Conservation (phyloP, 23 red algal species). For the Rhodosorus marinus region DNA sequence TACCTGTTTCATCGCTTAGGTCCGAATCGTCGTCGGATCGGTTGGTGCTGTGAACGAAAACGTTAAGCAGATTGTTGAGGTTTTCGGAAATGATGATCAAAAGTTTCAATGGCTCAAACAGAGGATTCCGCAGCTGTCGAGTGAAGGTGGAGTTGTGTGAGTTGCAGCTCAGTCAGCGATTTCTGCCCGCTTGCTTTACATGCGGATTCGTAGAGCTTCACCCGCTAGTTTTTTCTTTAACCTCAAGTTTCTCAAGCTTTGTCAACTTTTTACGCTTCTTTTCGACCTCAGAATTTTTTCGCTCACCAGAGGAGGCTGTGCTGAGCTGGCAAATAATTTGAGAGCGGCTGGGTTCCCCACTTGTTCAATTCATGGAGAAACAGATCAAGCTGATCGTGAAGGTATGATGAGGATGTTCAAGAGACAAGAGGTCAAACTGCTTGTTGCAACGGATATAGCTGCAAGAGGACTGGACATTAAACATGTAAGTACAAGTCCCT, state of each 20-base stretch:
- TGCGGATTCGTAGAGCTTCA: too few relatives aligned
- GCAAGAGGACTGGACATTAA: constrained; percentile 64
- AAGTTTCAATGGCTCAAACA: too few relatives aligned
- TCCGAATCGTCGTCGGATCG: too few relatives aligned
- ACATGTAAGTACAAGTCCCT: constrained; percentile 8
- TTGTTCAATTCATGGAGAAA: constrained; percentile 65
- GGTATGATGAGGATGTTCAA: constrained; percentile 48
- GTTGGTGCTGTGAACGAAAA: constrained; percentile 21
- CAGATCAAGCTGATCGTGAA: constrained; percentile 37
- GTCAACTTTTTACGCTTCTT: neutral
- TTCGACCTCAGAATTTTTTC: constrained; percentile 23
- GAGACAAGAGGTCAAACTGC: constrained; percentile 20
- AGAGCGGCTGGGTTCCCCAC: constrained; percentile 15
- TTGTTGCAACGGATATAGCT: constrained; percentile 52
- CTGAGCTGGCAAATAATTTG: constrained; percentile 42
- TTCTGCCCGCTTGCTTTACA: constrained; percentile 2
- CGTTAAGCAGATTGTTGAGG: constrained; percentile 22
- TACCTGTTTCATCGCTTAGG: constrained; percentile 88
- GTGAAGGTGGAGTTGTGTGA: too few relatives aligned
- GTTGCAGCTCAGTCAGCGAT: constrained; percentile 5
- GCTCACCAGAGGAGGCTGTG: constrained; percentile 26
- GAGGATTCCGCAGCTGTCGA: too few relatives aligned
- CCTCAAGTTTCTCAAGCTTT: too few relatives aligned
- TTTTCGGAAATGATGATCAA: constrained; percentile 12
- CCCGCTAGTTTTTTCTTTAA: too few relatives aligned